phyloP scores from a whole-genome alignment of 805 yeast species.

The Ogataea polymorpha region DNA sequence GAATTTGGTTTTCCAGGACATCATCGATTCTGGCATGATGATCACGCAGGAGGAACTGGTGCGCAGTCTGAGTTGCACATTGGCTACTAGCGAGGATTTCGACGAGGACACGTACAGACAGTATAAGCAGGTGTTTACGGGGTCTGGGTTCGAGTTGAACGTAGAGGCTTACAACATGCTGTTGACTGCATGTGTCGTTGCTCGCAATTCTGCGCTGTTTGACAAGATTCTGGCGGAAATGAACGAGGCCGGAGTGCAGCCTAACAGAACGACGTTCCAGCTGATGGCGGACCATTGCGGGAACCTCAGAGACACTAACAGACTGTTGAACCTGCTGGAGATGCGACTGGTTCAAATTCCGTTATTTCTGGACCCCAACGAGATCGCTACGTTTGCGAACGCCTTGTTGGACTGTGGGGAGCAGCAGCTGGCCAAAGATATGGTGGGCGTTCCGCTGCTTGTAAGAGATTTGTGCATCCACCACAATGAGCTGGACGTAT shows the following conservation, averaged over 20 bases:
- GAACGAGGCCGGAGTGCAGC: slow-evolving; percentile 11
- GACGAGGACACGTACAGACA: slow-evolving; percentile 12
- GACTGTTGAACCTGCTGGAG: slow-evolving; percentile 22
- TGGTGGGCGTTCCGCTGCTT: slow-evolving; percentile 18
- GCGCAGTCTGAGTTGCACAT: slow-evolving; percentile 13
- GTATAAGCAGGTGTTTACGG: slow-evolving; percentile 7
- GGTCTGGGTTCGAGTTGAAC: slow-evolving; percentile 15
- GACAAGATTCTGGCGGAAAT: slow-evolving; percentile 18
- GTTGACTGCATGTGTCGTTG: slow-evolving; percentile 16
- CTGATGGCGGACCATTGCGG: slow-evolving; percentile 17
- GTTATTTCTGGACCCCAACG: slow-evolving; percentile 14
- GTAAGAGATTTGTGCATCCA: slow-evolving; percentile 17
- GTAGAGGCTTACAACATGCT: slow-evolving; percentile 17
- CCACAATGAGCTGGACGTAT: slow-evolving; percentile 7
- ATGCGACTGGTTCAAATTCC: slow-evolving; percentile 16
- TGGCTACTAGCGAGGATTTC: slow-evolving; percentile 11
- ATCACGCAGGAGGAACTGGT: slow-evolving; percentile 20
- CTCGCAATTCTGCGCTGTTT: slow-evolving; percentile 15
- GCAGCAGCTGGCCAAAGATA: slow-evolving; percentile 18
- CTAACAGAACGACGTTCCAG: slow-evolving; percentile 20
- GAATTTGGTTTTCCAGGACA: slow-evolving; percentile 19
- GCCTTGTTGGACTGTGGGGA: slow-evolving; percentile 16
- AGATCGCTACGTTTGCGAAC: slow-evolving; percentile 13
- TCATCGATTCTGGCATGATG: slow-evolving; percentile 17
- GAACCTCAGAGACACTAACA: slow-evolving; percentile 11